Conservation (phyloP, 2,329 filamentous ascomycete genomes). For the Atkinsonella texensis region DNA sequence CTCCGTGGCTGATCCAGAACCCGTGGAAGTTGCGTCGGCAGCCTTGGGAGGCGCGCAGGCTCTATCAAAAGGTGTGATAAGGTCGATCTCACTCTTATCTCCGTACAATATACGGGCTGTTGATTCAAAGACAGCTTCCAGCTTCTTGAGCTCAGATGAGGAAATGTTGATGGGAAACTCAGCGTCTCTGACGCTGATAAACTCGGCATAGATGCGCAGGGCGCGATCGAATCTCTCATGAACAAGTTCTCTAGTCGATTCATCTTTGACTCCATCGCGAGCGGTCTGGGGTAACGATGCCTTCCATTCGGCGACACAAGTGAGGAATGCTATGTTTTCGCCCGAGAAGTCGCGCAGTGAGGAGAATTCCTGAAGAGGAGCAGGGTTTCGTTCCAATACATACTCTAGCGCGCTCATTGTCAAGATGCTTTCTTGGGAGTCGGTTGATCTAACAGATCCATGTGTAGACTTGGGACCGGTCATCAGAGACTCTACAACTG, state of each 20-base stretch:
- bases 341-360: constrained; percentile 56
- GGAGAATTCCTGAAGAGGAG: constrained; percentile 50
- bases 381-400: constrained; percentile 45
- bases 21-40: neutral
- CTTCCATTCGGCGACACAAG: constrained; percentile 45
- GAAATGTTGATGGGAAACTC: constrained; percentile 56
- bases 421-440: constrained; percentile 30
- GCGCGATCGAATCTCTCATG: constrained; percentile 44
- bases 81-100: constrained; percentile 22
- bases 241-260: constrained; percentile 17
- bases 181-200: constrained; percentile 46
- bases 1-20: neutral
- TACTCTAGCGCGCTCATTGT: constrained; percentile 52
- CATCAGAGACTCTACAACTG: constrained; percentile 16
- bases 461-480: constrained; percentile 21
- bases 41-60: neutral
- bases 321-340: constrained; percentile 59
- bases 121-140: constrained; percentile 43
- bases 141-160: constrained; percentile 34
- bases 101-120: constrained; percentile 32
- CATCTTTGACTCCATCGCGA: constrained; percentile 10
- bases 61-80: constrained; percentile 26
- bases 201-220: constrained; percentile 47
- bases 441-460: constrained; percentile 14
- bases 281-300: constrained; percentile 16